Evolutionary conservation across 176 grass and related monocot species (phyloP).

Genomic region (Paspalum vaginatum): DNA sequence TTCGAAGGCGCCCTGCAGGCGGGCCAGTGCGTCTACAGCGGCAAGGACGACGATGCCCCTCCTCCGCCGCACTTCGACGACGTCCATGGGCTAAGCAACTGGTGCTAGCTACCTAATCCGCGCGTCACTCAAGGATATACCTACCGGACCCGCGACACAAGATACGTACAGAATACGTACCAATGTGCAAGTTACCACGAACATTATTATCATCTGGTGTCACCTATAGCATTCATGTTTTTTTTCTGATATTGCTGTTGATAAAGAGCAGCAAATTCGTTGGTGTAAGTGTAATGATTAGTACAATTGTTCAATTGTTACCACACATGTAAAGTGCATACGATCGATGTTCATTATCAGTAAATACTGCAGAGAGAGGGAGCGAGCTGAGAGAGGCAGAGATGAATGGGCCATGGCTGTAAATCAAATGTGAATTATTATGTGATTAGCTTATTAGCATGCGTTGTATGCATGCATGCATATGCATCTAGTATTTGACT

Average conservation of each 20-base stretch:
- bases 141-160: background rate
- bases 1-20: conserved; percentile 50
- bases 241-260: conserved; percentile 1
- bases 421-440: conserved; percentile 47
- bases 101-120: conserved; percentile 40
- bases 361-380: conserved; percentile 33
- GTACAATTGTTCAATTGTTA: conserved; percentile 13
- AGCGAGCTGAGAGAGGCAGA: background rate
- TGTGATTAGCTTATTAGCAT: background rate
- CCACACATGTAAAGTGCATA: conserved; percentile 49
- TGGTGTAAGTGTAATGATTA: conserved; percentile 1
- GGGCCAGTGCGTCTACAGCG: conserved; percentile 48
- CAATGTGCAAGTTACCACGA: background rate
- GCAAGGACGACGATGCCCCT: conserved; percentile 30
- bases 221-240: background rate
- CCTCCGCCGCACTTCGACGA: conserved; percentile 45
- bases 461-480: background rate
- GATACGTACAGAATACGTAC: background rate
- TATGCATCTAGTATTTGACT: too few relatives aligned
- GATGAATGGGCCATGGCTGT: conserved; percentile 21
- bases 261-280: conserved; percentile 12
- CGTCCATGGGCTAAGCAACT: conserved; percentile 51
- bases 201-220: conserved; percentile 10
- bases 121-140: background rate
- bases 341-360: conserved; percentile 5